Conservation (phyloP, 2,329 filamentous ascomycete genomes). For the Pseudogymnoascus destructans region DNA sequence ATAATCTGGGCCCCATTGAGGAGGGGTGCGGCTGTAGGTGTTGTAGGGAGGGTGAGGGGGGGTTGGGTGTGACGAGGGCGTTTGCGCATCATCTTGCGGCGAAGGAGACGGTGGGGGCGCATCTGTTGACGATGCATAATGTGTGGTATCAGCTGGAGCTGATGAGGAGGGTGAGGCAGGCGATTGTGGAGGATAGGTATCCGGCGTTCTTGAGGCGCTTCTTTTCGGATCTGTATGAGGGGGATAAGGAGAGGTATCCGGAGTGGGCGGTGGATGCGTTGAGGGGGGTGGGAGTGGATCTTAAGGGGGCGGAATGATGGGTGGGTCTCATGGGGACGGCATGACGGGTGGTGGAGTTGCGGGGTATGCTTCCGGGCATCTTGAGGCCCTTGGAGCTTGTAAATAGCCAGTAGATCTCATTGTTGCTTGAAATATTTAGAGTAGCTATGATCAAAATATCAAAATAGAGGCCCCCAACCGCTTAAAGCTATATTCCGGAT, state of each 20-base stretch:
- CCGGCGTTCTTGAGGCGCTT: conserved; percentile 67
- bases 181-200: conserved; percentile 70
- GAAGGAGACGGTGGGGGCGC: conserved; percentile 88
- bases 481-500: not conserved
- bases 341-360: not conserved
- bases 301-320: conserved; percentile 30
- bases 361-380: not conserved
- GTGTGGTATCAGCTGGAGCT: conserved; percentile 82
- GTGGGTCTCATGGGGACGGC: not conserved
- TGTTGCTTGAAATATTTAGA: not conserved
- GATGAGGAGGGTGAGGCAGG: conserved; percentile 61
- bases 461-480: not conserved
- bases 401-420: not conserved
- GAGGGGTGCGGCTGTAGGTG: conserved; percentile 68
- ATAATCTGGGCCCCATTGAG: conserved; percentile 76
- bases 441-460: not conserved
- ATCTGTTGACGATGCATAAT: conserved; percentile 82
- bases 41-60: conserved; percentile 55
- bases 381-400: not conserved
- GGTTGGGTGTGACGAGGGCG: conserved; percentile 71
- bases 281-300: conserved; percentile 64
- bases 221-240: conserved; percentile 59
- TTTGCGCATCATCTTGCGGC: conserved; percentile 84
- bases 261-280: conserved; percentile 75
- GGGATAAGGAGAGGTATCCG: conserved; percentile 54